Base-by-base conservation (phyloP, 768 basidiomycete genomes). In the Leucosporidium creatinivorum region DNA sequence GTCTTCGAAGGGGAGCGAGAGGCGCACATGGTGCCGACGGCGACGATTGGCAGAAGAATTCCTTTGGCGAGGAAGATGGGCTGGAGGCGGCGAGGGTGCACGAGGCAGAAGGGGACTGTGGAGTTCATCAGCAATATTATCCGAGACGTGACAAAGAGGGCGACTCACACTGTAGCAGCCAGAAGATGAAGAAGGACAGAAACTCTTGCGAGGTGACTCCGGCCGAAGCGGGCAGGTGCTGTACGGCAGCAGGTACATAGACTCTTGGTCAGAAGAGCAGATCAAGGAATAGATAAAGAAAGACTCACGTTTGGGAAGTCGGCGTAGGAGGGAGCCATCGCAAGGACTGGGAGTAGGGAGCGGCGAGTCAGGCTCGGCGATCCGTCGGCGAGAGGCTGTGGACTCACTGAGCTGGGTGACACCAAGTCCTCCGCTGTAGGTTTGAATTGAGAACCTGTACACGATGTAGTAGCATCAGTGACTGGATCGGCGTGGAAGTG, bases 71-170 rank as follows among this genome's bases (percentile, higher is more conserved):
- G 78, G 81, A 91, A 92, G 48, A 92, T 79, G 78, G 85, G 84
- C 58, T 86, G 83, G 64, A 93, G 87, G 72, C 83, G 84, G 68
- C 89, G 86, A 1, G 89, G 89, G 13, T 88, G 87, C 56, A 91
- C 75, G 62, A 89, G 77, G 81, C 91, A 81, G 74, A 90, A 81
- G 1, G 89, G 85, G 68, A 91, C 81, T 74, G 90, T 86, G 39
- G 26, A 26, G 8, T 4, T 7, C 12, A 5, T 23, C 52, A 26
- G 25, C 6, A 13, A 6, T 15, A 5, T 4, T 13, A 3, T 26
- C 7, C 25, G 19, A 13, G 52, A n/a, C 13, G 19, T 7, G 25
- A 2, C 13, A 6, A 44, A 44, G 39, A 44, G 15, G 39, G 26
- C 10, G 55, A 33, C 17, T 52, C 30, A 44, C 21, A 48, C 47